These are phyloP conservation scores for Podila horticola DNA, from an alignment of 192 early-diverging fungal species.

Conservation along the genomic window DNA sequence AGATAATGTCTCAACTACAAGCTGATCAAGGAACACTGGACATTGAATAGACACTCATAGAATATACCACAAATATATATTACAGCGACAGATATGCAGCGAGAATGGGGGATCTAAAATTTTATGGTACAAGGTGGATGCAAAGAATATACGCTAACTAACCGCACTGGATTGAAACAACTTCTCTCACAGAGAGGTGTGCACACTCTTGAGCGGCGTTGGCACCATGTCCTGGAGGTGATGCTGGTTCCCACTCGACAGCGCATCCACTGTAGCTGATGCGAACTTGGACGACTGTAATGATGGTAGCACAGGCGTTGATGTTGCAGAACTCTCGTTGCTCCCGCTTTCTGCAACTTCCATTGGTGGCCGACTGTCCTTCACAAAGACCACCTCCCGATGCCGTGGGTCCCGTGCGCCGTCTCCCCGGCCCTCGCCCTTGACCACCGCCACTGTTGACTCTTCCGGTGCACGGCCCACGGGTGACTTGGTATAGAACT, in stretches of 20 bases:
- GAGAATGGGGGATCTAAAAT: too few relatives aligned
- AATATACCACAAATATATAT: neutral
- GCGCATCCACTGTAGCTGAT: too few relatives aligned
- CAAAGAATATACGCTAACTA: too few relatives aligned
- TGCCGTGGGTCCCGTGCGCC: conserved; percentile 31
- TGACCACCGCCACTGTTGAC: conserved; percentile 29
- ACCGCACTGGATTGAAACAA: too few relatives aligned
- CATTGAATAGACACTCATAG: neutral
- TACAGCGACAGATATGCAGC: neutral
- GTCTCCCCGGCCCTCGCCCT: conserved; percentile 38
- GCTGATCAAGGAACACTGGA: neutral
- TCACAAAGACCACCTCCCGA: conserved; percentile 46
- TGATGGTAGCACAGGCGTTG: neutral
- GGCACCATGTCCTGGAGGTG: too few relatives aligned
- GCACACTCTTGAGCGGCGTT: too few relatives aligned
- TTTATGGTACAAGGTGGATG: too few relatives aligned
- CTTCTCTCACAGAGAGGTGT: too few relatives aligned
- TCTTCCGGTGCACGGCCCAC: conserved; percentile 20
- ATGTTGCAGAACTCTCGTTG: neutral
- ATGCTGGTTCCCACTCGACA: too few relatives aligned
- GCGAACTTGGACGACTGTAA: too few relatives aligned
- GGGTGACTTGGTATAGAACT: conserved; percentile 62
- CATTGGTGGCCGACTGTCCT: conserved; percentile 18
- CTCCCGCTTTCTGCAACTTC: neutral
- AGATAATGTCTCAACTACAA: too few relatives aligned